Base-by-base conservation (phyloP, 805 yeast genomes). In the Dipodascopsis uninucleata region DNA sequence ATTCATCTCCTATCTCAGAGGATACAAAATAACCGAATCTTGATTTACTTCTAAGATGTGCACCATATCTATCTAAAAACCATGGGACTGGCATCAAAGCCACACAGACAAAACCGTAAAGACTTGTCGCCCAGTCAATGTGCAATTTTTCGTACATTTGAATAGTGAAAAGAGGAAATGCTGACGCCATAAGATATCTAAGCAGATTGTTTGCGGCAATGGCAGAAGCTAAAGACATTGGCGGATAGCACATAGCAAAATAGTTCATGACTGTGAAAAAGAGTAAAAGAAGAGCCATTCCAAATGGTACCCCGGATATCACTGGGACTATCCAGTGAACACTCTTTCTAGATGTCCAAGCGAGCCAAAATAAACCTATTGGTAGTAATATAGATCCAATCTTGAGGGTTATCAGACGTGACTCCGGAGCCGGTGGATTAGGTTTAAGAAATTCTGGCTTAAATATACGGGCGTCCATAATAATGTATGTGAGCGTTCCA, bases 151-250 rank as follows among this genome's bases (percentile, higher is more conserved):
- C 62, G 68, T 82, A 81, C 95, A 88, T 85, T 66, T 87, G 96
- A 17, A 79, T 76, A 1, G 88, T 84, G 67, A 88, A 87, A 47
- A 88, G 70, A 44, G 96, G 96, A 72, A 88, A 81, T 17, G 80
- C 85, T 5, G 86, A 79, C 7, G 94, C 86, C 50, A 83, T 62
- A 25, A 81, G 55, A 61, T 85, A 86, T 67, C 96, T 76, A 45
- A 81, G 64, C 59, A 88, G 70, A 62, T 85, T 85, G 66, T 87
- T 88, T 10, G 95, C 96, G 28, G 95, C 95, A 50, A 86, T 64
- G 2, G 94, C 90, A n/a, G 90, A 81, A 0, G 96, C 95, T 18
- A 86, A 82, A 26, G 75, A 74, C 26, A 79, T 64, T 36, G 90
- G 87, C 22, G 93, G 90, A 63, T 79, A 85, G 3, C 83, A 63